Base-by-base conservation (phyloP, 768 basidiomycete species). In the Terana coerulea region DNA sequence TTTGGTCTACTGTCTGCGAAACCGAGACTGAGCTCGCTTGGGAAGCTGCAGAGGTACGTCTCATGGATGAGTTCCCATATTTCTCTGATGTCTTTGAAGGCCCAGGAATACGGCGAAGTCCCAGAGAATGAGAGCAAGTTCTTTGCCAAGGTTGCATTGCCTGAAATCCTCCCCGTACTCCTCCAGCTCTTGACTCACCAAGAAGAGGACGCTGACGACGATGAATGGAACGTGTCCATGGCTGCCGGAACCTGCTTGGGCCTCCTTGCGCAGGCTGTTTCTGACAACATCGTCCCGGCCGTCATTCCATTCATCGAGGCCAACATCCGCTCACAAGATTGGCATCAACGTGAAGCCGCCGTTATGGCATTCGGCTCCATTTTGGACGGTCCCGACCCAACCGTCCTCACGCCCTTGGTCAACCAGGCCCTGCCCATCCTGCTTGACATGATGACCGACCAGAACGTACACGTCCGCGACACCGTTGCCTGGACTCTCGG, bases 1-100 rank as follows among this genome's bases (percentile, higher is more conserved):
- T 99, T 70, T 99, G 97, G 97, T 95, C 95, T 4, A 98, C 95
- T 7, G 95, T 98, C 1, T 98, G 94, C 63, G 95, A 99, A 66
- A 92, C 97, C 67, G 97, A 99, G 68, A 84, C 93, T 21, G 95
- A 98, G 51, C 75, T 98, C 42, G 85, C 88, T 17, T 78, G 92
- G 59, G 95, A 98, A 64, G 90, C 90, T 1, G 86, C 91, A 55
- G 95, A 98, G 75, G 92, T 91, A 63, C 49, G 75, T 64, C 10
- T 10, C 19, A 48, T 2, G 28, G 17, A 42, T 11, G 4, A 12
- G 17, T 19, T 19, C 21, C 41, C 46, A 6, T 37, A 15, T 6
- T 39, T 52, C 30, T 15, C 50, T 45, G 15, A 24, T 46, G 26
- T 44, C 47, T 19, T 28, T 14, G 5, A 51, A 94, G 91, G 95